Evolutionary conservation across 2,329 filamentous ascomycete genomes (phyloP), one percentile per base, ranked within the genome.

Genomic region (Daldinia sp.): DNA sequence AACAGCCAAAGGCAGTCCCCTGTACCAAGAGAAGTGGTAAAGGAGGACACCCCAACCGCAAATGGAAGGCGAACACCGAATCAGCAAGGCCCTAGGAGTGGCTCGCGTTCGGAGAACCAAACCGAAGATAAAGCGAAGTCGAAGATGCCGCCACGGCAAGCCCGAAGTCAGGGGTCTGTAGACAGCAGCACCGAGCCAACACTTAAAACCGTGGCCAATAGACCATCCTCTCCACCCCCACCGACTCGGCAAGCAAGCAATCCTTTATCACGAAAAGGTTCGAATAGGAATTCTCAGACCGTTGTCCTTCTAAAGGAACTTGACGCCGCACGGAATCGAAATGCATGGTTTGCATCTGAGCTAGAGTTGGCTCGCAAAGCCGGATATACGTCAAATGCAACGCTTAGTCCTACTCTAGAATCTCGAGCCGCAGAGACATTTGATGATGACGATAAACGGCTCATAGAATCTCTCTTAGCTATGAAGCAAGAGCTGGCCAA

Each of bases 291-390:
- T 76, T 85, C 88, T 6, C 89, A 91, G 72, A 91, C 91, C 1
- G 91, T 93, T 70, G 90, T 92, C 0, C 80, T 98, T 12, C 85
- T 93, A 13, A 95, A 96, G 78, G 96, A 99, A 78, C 85, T 99
- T 1, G 95, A 99, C 77, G 86, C 89, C 7, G 87, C 91, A 3
- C 93, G 93, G 75, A 96, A 92, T 76, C 89, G 92, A 58, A 98
- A 97, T 80, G 95, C 95, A 0, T 99, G 96, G 96, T 98, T 97
- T 79, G 93, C 94, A 6, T 98, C 95, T 0, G 96, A 99, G 80
- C 85, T 99, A 51, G 93, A 97, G 65, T 84, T 99, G 70, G 97
- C 96, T 6, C 90, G 92, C 56, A 97, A 97, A 80, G 89, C 93
- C 44, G 96, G 96, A 4, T 99, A 98, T 76, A 86, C 89, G 6